phyloP scores from a whole-genome alignment of 495 filamentous ascomycete species.

The Elasticomyces elasticus region DNA sequence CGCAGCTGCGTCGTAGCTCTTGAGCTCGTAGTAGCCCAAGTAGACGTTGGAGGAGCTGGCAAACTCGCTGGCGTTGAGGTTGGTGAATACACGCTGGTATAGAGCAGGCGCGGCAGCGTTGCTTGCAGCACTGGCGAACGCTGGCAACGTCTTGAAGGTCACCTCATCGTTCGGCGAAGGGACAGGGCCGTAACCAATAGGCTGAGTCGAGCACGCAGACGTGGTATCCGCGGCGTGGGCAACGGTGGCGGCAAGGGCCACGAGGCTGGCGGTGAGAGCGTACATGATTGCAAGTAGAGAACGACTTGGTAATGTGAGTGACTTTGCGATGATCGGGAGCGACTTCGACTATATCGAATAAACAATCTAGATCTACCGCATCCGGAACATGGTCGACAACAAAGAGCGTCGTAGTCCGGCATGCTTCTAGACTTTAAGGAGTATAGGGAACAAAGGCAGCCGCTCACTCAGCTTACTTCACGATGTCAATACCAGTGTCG shows the following conservation, averaged over 20 bases:
- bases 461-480: no score
- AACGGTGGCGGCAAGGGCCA: neutral
- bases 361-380: neutral
- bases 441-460: no score
- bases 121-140: conserved; percentile 9
- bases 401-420: neutral
- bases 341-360: neutral
- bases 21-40: conserved; percentile 19
- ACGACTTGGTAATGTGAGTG: neutral
- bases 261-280: neutral
- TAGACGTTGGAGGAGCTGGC: conserved; percentile 5
- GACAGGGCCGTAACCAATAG: conserved; percentile 1
- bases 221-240: neutral
- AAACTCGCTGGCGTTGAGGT: conserved; percentile 9
- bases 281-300: neutral
- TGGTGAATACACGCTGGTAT: conserved; percentile 29
- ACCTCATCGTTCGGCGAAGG: conserved; percentile 16
- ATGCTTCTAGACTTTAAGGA: neutral
- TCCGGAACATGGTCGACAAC: neutral
- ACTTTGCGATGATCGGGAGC: neutral
- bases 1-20: conserved; percentile 12
- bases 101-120: conserved; percentile 31
- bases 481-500: no score
- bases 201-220: neutral
- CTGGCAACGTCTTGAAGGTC: conserved; percentile 7